These are phyloP conservation scores for Bondarzewia mesenterica DNA, from an alignment of 1,284 basidiomycete genomes.

Conservation along the genomic window DNA sequence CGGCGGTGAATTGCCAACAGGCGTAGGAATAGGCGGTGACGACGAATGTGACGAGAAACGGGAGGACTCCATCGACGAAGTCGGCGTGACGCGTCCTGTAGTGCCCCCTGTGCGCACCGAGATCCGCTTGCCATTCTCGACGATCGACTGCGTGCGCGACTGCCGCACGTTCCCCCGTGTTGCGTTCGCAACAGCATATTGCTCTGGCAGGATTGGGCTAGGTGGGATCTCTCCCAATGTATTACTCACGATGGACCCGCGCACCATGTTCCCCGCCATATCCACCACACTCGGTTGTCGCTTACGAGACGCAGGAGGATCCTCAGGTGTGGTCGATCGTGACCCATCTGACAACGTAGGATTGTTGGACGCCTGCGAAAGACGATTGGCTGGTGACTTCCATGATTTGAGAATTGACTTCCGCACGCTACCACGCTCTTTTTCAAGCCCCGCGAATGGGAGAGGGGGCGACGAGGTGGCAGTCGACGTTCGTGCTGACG, in stretches of 20 bases:
- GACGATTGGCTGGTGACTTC: constrained; percentile 33
- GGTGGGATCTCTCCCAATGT: constrained; percentile 30
- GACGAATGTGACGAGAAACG: constrained; percentile 19
- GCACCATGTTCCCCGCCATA: constrained; percentile 12
- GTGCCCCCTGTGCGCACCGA: constrained; percentile 18
- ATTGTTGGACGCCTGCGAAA: constrained; percentile 15
- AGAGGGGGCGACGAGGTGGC: constrained; percentile 6
- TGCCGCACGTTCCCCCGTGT: constrained; percentile 15
- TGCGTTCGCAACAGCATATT: constrained; percentile 18
- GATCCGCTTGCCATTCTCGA: constrained; percentile 16
- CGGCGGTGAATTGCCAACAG: constrained; percentile 22
- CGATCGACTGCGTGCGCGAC: constrained; percentile 26
- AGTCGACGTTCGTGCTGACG: neutral
- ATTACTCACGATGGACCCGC: constrained; percentile 19
- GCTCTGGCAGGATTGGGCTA: constrained; percentile 33
- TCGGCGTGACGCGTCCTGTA: constrained; percentile 13
- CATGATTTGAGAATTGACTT: constrained; percentile 67
- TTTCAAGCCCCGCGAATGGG: constrained; percentile 12
- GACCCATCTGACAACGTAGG: constrained; percentile 16
- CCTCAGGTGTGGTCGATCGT: constrained; percentile 5
- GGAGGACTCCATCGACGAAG: constrained; percentile 6
- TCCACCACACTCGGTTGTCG: constrained; percentile 34
- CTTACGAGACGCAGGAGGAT: constrained; percentile 19
- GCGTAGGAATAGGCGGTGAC: constrained; percentile 18
- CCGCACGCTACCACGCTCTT: constrained; percentile 28